These are phyloP conservation scores for Quaeritorhiza haematococci DNA, from an alignment of 371 early-diverging fungal species.

Conservation along the genomic window DNA sequence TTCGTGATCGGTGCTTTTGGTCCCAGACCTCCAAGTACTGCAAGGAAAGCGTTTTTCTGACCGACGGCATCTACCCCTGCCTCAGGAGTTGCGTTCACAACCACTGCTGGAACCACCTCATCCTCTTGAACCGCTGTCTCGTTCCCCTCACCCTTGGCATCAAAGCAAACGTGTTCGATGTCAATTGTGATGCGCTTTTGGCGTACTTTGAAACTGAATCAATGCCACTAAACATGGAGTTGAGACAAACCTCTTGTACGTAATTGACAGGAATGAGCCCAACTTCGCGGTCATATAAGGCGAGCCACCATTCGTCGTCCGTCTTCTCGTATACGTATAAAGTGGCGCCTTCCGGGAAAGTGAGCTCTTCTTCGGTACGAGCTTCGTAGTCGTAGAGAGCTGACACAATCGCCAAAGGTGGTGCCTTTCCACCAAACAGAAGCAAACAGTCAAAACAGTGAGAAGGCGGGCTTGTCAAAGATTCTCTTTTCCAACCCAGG, in stretches of 20 bases:
- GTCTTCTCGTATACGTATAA: slow-evolving; percentile 27
- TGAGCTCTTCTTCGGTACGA: slow-evolving; percentile 79
- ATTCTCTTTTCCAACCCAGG: neutral
- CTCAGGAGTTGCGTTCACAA: no score
- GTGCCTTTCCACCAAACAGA: neutral
- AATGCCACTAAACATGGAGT: slow-evolving; percentile 9
- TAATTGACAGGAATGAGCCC: slow-evolving; percentile 41
- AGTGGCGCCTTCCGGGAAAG: slow-evolving; percentile 59
- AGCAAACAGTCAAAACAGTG: neutral
- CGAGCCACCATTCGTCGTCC: slow-evolving; percentile 47
- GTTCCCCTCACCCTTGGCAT: no score
- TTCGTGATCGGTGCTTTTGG: no score
- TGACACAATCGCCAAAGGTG: neutral
- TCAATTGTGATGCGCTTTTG: no score
- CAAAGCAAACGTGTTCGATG: no score
- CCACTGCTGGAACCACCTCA: no score
- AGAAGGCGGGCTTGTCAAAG: neutral
- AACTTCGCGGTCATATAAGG: slow-evolving; percentile 27
- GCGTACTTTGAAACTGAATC: no score
- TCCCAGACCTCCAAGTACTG: no score
- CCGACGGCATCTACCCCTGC: no score
- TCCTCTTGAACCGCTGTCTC: no score
- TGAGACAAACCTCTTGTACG: slow-evolving; percentile 15
- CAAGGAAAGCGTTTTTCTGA: no score
- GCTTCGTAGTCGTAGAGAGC: slow-evolving; percentile 85